These are phyloP conservation scores for maize (Zea mays) DNA, from an alignment of 176 grass and related monocot genomes.

Conservation along the genomic window Zm-B73-REFERENCE-NAM-5.0 NC_050100.1:210356501-210357000, in stretches of 20 bases:
- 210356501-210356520: background rate
- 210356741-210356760: background rate
- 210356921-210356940: too few species aligned
- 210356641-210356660: background rate
- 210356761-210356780: background rate
- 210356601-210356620: conserved; percentile 7
- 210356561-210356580: conserved; percentile 5
- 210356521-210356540: background rate
- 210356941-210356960: too few species aligned
- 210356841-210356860: background rate
- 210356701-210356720: conserved; percentile 5
- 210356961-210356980: too few species aligned
- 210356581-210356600: background rate
- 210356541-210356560: background rate
- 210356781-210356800: background rate
- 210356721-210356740: too few species aligned
- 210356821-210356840: background rate
- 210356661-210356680: background rate
- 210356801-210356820: background rate
- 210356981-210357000: too few species aligned
- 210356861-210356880: background rate
- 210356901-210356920: background rate
- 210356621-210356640: background rate
- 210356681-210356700: background rate
- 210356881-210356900: background rate